A percentile compares a stretch with the other conserved stretches of the same genome.
These are phyloP conservation scores for Ophiostoma populinum DNA, from an alignment of 2,329 filamentous ascomycete genomes.

Conservation along the genomic window DNA sequence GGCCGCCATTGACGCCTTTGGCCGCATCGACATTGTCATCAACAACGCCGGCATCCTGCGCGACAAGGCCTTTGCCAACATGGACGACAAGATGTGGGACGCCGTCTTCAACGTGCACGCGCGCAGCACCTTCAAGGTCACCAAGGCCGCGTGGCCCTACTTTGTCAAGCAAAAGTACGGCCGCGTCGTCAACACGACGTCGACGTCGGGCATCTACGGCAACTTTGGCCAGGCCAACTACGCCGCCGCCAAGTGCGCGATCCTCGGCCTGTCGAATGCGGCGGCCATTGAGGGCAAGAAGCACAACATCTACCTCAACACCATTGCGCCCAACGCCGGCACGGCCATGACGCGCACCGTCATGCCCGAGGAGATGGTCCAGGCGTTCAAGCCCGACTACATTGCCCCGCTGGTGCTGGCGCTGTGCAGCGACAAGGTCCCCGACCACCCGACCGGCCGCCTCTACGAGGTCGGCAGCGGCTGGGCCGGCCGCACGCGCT, in stretches of 20 bases:
- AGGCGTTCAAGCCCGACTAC: conserved; percentile 98
- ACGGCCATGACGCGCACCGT: conserved; percentile 90
- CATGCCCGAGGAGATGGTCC: conserved; percentile 91
- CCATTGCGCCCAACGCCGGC: conserved; percentile 91
- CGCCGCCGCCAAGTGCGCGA: conserved; percentile 76
- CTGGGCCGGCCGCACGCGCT: conserved; percentile 82
- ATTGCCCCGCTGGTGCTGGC: conserved; percentile 85
- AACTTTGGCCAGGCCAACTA: conserved; percentile 99
- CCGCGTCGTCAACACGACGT: conserved; percentile 90
- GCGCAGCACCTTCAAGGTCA: conserved; percentile 87
- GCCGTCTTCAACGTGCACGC: conserved; percentile 85
- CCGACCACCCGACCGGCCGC: conserved; percentile 64
- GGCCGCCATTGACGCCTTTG: conserved; percentile 81
- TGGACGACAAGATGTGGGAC: conserved; percentile 90
- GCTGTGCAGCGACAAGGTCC: conserved; percentile 71
- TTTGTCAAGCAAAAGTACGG: conserved; percentile 98
- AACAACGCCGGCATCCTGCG: conserved; percentile 97
- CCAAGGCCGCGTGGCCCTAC: conserved; percentile 94
- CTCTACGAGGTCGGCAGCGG: conserved; percentile 92
- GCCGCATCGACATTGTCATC: conserved; percentile 84
- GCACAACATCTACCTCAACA: conserved; percentile 97
- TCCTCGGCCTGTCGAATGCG: conserved; percentile 86
- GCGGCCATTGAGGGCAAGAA: conserved; percentile 86
- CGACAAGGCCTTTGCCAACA: conserved; percentile 95
- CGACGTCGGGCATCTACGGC: conserved; percentile 92